Evolutionary conservation across 1,139 yeast genomes (phyloP), one percentile per base, ranked within the genome.

Genomic region (Hansenula sp.): DNA sequence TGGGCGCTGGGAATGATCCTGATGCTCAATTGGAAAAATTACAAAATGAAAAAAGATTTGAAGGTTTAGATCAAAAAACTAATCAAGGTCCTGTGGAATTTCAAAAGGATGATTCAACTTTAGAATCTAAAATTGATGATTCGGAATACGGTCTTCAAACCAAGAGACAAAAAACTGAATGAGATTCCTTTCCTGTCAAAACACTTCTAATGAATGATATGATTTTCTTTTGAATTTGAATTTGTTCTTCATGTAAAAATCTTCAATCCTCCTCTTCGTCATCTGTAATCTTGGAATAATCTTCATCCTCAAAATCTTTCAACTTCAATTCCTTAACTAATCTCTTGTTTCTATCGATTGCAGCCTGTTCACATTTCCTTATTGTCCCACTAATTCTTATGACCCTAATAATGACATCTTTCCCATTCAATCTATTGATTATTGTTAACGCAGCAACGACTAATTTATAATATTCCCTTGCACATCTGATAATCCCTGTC

Each of bases 301-400:
- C 53, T 17, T 46, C 49, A 30, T 50, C 53, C 15, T 41, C 34
- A 17, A 40, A 31, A 28, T 45, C 33, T 7, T 46, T 47, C 28
- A 48, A 33, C 33, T 49, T 48, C 41, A 48, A 40, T 34, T 47
- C 46, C 29, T 50, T 52, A 52, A 57, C 49, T 27, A 56, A 38
- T 28, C 45, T 47, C 35, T 52, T 55, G 38, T 54, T 57, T 32
- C 55, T 62, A 54, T 70, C 55, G 49, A 81, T 75, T 0, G 85
- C 84, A 48, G 71, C 78, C 53, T 81, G 76, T 60, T 90, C 95
- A 57, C 95, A 77, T 59, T 89, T 89, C 60, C 83, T 84, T 38
- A 93, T 90, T 0, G 98, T 90, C 0, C 97, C 98, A 56, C 96
- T 83, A 0, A 88, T 81, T 49, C 86, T 84, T 3, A 77, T 66